Evolutionary conservation across 2,329 filamentous ascomycete genomes (phyloP).

Genomic region (Scolecobasidium constrictum): DNA sequence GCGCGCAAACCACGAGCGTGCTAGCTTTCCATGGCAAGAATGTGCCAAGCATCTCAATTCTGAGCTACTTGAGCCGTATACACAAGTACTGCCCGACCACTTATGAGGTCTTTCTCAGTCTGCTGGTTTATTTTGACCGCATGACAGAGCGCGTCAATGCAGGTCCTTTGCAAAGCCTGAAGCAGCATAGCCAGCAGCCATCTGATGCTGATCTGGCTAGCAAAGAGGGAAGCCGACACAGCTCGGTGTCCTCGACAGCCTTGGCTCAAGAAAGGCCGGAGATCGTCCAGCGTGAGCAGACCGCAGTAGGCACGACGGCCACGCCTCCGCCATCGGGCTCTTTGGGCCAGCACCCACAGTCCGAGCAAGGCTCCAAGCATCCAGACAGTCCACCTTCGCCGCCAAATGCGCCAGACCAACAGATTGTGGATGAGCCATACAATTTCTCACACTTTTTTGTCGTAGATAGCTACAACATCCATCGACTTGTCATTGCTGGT

Average conservation of each 20-base stretch:
- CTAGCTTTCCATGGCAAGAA: constrained; percentile 98
- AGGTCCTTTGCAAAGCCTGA: constrained; percentile 57
- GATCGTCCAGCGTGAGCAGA: constrained; percentile 3
- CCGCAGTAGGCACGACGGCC: neutral
- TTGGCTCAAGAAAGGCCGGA: constrained; percentile 15
- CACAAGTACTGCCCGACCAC: constrained; percentile 99
- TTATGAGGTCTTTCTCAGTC: constrained; percentile 91
- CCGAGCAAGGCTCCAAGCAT: constrained; percentile 7
- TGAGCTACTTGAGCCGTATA: constrained; percentile 90
- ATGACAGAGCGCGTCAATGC: constrained; percentile 97
- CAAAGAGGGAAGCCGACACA: constrained; percentile 39
- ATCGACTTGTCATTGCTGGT: constrained; percentile 88
- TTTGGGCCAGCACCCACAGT: constrained; percentile 25
- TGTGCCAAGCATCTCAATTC: constrained; percentile 89
- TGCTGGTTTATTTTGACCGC: constrained; percentile 94
- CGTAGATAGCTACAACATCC: constrained; percentile 98
- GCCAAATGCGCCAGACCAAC: constrained; percentile 12
- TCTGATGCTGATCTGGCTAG: constrained; percentile 25
- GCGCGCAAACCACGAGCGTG: constrained; percentile 58
- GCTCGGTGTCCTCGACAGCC: constrained; percentile 15
- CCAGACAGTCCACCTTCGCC: constrained; percentile 14
- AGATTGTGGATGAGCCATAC: constrained; percentile 33
- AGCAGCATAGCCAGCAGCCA: constrained; percentile 38
- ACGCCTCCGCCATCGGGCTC: constrained; percentile 40
- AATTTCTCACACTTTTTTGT: constrained; percentile 69